Evolutionary conservation across 345 rosid species (phyloP), one percentile per base, ranked within the genome.

Genomic region (Aquilaria sinensis): DNA sequence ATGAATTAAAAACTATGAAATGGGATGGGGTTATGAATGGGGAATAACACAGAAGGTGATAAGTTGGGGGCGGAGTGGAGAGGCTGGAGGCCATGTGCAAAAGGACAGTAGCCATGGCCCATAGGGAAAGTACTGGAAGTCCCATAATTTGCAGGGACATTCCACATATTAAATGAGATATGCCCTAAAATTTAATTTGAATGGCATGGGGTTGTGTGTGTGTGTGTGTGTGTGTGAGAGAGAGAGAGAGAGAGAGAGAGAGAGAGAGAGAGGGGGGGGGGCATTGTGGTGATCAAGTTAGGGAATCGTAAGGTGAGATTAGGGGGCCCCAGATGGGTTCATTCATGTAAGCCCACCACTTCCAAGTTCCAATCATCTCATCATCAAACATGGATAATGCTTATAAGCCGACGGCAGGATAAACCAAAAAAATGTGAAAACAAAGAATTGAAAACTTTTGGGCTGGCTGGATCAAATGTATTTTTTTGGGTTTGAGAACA

Each of bases 21-120:
- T 33, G 5, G 12, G 43, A 51, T 31, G 9, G 47, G 45, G 71
- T 70, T 46, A 70, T 53, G 10, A 68, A 66, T 68, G 55, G 47
- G 70, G 55, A 68, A 76, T 78, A 62, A 78, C 71, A 75, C 62
- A 0, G 43, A 37, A 71, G 67, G 15, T 67, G 65, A 60, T 47
- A 51, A 67, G 69, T 37, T 64, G 57, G 47, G 69, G 69, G 75
- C 47, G 73, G 67, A 63, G 23, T 23, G 23, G 6, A 31, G 60
- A 59, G 68, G 79, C 70, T 76, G 81, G 80, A 75, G 58, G 53
- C 80, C 88, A 83, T 83, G 88, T 83, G 87, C 80, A 60, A 57
- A 37, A 47, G 64, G 70, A 47, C 72, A 62, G 43, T 45, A 56
- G 53, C 62, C 30, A 23, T 23, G 23, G 23, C 23, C 23, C 23